These are phyloP conservation scores for Mangifera indica DNA, from an alignment of 345 rosid species.

Conservation along the genomic window DNA sequence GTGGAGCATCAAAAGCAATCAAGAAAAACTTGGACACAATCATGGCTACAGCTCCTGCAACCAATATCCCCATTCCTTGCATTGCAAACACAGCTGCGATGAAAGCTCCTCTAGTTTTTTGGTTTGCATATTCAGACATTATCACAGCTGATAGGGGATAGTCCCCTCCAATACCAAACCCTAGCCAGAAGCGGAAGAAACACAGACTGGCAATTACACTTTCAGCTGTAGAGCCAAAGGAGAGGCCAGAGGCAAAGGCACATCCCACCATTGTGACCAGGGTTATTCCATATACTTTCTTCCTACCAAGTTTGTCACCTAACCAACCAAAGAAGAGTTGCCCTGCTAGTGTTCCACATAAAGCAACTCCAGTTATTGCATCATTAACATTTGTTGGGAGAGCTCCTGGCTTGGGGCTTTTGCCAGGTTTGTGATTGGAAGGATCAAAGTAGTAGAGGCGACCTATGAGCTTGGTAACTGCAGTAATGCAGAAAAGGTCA, in stretches of 20 bases:
- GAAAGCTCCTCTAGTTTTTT: constrained; percentile 66
- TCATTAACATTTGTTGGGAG: constrained; percentile 42
- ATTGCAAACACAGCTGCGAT: constrained; percentile 76
- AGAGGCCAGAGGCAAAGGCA: constrained; percentile 66
- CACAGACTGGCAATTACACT: constrained; percentile 56
- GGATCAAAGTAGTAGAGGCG: constrained; percentile 51
- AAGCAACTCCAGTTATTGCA: constrained; percentile 56
- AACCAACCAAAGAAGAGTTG: constrained; percentile 73
- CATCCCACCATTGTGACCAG: constrained; percentile 73
- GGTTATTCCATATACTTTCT: constrained; percentile 75
- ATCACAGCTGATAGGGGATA: constrained; percentile 79
- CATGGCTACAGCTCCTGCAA: constrained; percentile 60
- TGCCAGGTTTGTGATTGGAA: not conserved
- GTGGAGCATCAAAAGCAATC: constrained; percentile 27
- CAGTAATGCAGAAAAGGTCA: constrained; percentile 61
- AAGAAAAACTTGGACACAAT: constrained; percentile 49
- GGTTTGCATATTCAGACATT: constrained; percentile 77
- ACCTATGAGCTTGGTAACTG: constrained; percentile 56
- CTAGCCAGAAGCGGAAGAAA: constrained; percentile 88
- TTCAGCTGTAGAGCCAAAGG: constrained; percentile 47
- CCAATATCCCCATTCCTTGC: constrained; percentile 70
- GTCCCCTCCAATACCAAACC: constrained; percentile 83
- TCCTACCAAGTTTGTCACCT: constrained; percentile 76
- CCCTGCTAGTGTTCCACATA: constrained; percentile 50
- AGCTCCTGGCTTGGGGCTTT: constrained; percentile 27